phyloP scores from a whole-genome alignment of 345 rosid genomes.

The Alliaria petiolata region DNA sequence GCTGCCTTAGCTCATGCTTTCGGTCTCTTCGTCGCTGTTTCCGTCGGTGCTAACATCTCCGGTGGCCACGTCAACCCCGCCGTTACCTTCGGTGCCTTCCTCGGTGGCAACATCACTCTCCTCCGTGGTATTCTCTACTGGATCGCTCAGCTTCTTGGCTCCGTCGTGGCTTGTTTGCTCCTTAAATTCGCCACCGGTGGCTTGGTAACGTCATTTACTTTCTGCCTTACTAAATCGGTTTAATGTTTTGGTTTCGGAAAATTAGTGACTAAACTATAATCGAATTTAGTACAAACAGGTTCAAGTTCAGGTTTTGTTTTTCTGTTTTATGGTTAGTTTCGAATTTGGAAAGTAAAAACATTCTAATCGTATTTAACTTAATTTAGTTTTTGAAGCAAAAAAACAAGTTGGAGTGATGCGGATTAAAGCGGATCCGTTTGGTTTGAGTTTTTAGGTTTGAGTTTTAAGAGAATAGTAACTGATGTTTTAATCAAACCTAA shows the following conservation, averaged over 20 bases:
- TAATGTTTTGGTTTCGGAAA: neutral
- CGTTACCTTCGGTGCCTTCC: constrained; percentile 79
- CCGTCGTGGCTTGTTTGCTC: constrained; percentile 75
- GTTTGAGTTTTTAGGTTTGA: neutral
- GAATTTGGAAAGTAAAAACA: too few species aligned
- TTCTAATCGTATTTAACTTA: too few species aligned
- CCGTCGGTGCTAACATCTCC: constrained; percentile 80
- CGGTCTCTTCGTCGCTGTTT: constrained; percentile 71
- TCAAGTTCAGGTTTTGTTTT: neutral
- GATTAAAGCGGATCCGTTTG: too few species aligned
- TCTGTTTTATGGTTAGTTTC: too few species aligned
- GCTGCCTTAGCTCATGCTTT: constrained; percentile 86
- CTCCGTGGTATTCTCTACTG: constrained; percentile 83
- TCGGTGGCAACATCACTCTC: constrained; percentile 87
- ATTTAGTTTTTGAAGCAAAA: too few species aligned
- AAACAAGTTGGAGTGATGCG: too few species aligned
- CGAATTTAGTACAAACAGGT: neutral
- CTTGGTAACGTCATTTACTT: constrained; percentile 42
- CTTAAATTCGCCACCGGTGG: constrained; percentile 72
- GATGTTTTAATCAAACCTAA: neutral
- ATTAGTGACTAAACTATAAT: too few species aligned
- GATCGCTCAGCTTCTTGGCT: constrained; percentile 88
- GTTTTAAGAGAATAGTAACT: neutral
- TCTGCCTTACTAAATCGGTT: neutral
- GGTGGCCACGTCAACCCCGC: constrained; percentile 97